Percentiles rank a stretch among this genome's conserved stretches.
Evolutionary conservation across 2,329 filamentous ascomycete species (phyloP).

Genomic region (Talaromyces rugulosus): DNA sequence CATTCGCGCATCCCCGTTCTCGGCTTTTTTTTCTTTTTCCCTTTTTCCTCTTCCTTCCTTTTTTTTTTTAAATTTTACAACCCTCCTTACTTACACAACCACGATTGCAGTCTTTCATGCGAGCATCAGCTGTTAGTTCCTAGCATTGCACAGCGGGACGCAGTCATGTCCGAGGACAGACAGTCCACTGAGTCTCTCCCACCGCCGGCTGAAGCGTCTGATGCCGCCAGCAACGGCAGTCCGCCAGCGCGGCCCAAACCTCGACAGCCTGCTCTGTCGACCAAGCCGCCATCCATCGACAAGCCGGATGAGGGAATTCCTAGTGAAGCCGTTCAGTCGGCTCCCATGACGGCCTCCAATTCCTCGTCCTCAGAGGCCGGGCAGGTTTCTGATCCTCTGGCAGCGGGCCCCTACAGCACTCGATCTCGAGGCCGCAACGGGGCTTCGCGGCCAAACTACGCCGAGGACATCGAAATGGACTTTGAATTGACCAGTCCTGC

Average conservation of each 20-base stretch:
- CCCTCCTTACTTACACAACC: not conserved
- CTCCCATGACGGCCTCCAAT: slow-evolving; percentile 42
- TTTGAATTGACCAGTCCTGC: slow-evolving; percentile 57
- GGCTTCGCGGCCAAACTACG: slow-evolving; percentile 83
- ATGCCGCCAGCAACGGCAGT: slow-evolving; percentile 15
- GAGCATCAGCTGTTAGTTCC: not conserved
- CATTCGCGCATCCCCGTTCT: not conserved
- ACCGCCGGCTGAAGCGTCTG: slow-evolving; percentile 24
- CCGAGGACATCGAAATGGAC: slow-evolving; percentile 88
- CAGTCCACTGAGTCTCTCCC: slow-evolving; percentile 25
- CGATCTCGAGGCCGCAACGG: slow-evolving; percentile 85
- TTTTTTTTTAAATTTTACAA: not conserved
- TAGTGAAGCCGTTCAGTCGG: slow-evolving; percentile 35
- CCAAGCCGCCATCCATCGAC: slow-evolving; percentile 7
- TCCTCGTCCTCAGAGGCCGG: slow-evolving; percentile 36
- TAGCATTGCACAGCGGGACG: slow-evolving; percentile 10
- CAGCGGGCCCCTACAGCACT: slow-evolving; percentile 77
- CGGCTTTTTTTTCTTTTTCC: not conserved
- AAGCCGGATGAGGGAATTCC: slow-evolving; percentile 16
- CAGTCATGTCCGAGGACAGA: slow-evolving; percentile 28
- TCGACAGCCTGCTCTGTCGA: slow-evolving; percentile 7
- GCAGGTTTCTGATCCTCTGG: slow-evolving; percentile 40
- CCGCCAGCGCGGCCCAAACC: slow-evolving; percentile 31
- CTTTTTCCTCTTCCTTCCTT: not conserved
- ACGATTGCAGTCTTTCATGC: not conserved